Percentiles rank a stretch among this genome's conserved stretches.
Conservation (phyloP, 768 basidiomycete genomes). For the Boletales sp. region DNA sequence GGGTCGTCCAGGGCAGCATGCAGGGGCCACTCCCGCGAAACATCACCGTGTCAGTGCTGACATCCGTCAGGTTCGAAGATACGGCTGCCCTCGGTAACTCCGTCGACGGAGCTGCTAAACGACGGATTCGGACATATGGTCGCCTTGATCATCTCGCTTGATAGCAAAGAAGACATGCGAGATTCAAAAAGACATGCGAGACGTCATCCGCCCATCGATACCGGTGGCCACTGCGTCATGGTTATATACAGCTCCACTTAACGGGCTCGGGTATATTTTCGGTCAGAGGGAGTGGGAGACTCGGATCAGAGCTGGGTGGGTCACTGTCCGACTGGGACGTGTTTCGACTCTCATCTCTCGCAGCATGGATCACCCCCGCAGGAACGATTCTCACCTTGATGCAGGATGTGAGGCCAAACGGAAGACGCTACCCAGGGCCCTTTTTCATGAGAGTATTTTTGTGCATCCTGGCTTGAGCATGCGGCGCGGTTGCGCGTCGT, state of each 20-base stretch:
- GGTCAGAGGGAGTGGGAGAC: neutral
- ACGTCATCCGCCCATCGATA: neutral
- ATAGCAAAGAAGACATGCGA: conserved; percentile 20
- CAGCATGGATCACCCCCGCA: neutral
- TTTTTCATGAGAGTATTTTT: conserved; percentile 7
- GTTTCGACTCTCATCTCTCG: neutral
- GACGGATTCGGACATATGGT: no score
- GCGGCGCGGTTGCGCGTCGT: conserved; percentile 10
- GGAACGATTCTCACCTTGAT: conserved; percentile 7
- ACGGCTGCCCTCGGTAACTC: conserved; percentile 2
- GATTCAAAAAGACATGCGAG: conserved; percentile 19
- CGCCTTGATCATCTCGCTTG: conserved; percentile 15
- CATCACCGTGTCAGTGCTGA: neutral
- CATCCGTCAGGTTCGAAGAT: neutral
- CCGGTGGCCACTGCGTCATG: neutral
- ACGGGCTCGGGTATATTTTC: conserved; percentile 2
- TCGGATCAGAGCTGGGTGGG: neutral
- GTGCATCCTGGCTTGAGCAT: conserved; percentile 4
- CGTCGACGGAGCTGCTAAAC: neutral
- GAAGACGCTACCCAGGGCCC: neutral
- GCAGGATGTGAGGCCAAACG: neutral
- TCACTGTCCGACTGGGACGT: neutral
- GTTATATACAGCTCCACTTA: conserved; percentile 3
- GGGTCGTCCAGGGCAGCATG: no score
- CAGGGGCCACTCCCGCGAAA: conserved; percentile 13